These are phyloP conservation scores for Chytridium lagenaria DNA, from an alignment of 371 early-diverging fungal species.

Conservation along the genomic window DNA sequence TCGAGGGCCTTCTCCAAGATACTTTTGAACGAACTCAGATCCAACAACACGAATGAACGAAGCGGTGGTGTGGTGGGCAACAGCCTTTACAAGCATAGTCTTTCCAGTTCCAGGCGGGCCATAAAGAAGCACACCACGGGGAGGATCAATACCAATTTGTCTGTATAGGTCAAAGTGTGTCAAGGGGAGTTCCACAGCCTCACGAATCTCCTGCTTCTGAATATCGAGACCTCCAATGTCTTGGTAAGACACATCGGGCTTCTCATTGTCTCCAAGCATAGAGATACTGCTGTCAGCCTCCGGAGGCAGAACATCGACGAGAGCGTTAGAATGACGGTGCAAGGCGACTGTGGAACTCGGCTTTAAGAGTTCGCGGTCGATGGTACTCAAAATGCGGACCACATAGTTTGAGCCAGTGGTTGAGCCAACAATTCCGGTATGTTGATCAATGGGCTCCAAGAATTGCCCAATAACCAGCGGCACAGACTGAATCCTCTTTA, in stretches of 20 bases:
- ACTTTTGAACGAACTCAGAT: conserved; percentile 99
- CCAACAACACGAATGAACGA: conserved; percentile 99
- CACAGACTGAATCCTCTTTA: conserved; percentile 98
- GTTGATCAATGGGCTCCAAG: conserved; percentile 97
- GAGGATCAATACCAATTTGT: conserved; percentile 99
- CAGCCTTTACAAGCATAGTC: conserved; percentile 98
- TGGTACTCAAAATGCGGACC: conserved; percentile 96
- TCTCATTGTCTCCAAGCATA: conserved; percentile 93
- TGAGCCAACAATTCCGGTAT: conserved; percentile 97
- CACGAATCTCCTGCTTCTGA: conserved; percentile 99
- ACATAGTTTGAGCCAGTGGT: conserved; percentile 97
- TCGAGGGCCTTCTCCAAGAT: conserved; percentile 99
- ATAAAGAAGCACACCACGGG: conserved; percentile 98
- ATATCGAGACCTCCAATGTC: conserved; percentile 99
- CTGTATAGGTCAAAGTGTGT: conserved; percentile 99
- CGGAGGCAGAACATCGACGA: conserved; percentile 96
- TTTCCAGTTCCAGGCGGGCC: conserved; percentile 93
- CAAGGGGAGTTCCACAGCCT: conserved; percentile 99
- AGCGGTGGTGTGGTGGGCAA: conserved; percentile 99
- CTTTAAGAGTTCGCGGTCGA: conserved; percentile 98
- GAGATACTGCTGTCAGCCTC: conserved; percentile 98
- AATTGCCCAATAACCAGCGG: conserved; percentile 99
- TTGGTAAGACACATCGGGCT: conserved; percentile 95
- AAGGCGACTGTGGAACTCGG: conserved; percentile 98
- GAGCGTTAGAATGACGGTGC: conserved; percentile 98